Base-by-base conservation (phyloP, 805 yeast species). In the Kazachstania kunashirensis region DNA sequence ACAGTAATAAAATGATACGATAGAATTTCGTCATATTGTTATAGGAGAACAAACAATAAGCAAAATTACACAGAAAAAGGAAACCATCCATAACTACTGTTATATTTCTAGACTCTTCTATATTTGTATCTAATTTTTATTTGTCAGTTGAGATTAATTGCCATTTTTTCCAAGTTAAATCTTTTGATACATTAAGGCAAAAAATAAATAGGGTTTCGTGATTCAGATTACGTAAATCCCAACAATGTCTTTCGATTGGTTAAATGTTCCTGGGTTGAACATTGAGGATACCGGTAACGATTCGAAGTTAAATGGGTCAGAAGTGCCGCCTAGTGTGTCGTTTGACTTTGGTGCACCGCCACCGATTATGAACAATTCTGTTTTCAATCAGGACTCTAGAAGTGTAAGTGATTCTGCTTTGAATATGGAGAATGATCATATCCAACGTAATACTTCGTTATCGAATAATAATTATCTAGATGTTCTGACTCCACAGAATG, bases 161-260 rank as follows among this genome's bases (percentile, higher is more conserved):
- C n/a, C n/a, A n/a, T n/a, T n/a, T n/a, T n/a, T n/a, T n/a, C n/a
- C n/a, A n/a, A n/a, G n/a, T n/a, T n/a, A n/a, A n/a, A n/a, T n/a
- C n/a, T n/a, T n/a, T n/a, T n/a, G n/a, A n/a, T n/a, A n/a, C n/a
- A n/a, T n/a, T n/a, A n/a, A n/a, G n/a, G n/a, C n/a, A n/a, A n/a
- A n/a, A n/a, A n/a, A n/a, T n/a, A n/a, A n/a, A n/a, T n/a, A n/a
- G n/a, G n/a, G n/a, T n/a, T n/a, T n/a, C n/a, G n/a, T n/a, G n/a
- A n/a, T n/a, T n/a, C n/a, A n/a, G n/a, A n/a, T n/a, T n/a, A 29
- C 24, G 11, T 10, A 10, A 29, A 18, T 14, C 3, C 23, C 15
- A 18, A 3, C 34, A 38, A 66, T 40, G 75, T 55, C 75, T 9
- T 70, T 69, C 43, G 77, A 73, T 45, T 73, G 77, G 77, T 53